These are phyloP conservation scores for Penicillium sclerotiorum DNA, from an alignment of 2,329 filamentous ascomycete genomes.

Conservation along the genomic window DNA sequence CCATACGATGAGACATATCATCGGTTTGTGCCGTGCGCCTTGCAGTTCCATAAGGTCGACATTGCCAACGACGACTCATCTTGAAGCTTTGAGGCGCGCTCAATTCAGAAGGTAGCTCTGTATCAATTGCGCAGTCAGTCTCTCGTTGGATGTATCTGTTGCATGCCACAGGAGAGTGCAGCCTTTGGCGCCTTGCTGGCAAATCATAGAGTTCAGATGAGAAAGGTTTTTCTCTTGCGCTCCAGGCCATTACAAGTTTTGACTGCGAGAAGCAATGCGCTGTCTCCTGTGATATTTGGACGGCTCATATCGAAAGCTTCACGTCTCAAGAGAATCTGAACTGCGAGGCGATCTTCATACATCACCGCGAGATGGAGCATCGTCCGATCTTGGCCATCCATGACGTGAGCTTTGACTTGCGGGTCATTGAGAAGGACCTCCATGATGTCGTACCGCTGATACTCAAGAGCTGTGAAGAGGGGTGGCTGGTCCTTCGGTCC, in stretches of 20 bases:
- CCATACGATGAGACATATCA: neutral
- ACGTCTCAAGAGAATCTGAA: slow-evolving; percentile 1
- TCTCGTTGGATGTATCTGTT: no score
- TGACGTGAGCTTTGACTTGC: neutral
- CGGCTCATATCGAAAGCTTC: slow-evolving; percentile 3
- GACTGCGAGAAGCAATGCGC: slow-evolving; percentile 2
- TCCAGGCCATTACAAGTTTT: neutral
- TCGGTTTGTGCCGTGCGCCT: no score
- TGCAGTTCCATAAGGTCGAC: no score
- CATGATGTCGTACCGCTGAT: slow-evolving; percentile 2
- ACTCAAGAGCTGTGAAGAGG: slow-evolving; percentile 1
- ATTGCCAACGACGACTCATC: no score
- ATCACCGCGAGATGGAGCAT: slow-evolving; percentile 8
- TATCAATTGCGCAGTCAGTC: neutral
- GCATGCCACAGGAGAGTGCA: neutral
- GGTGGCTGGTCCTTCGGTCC: neutral
- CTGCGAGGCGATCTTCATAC: slow-evolving; percentile 3
- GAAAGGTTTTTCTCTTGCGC: neutral
- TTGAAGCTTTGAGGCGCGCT: no score
- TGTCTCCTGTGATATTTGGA: neutral
- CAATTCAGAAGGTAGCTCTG: neutral
- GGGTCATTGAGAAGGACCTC: neutral
- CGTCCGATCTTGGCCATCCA: slow-evolving; percentile 1
- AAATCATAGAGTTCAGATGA: neutral
- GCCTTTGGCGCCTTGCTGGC: neutral